phyloP scores from a whole-genome alignment of 768 basidiomycete genomes.

The Mycena albidolilacea region DNA sequence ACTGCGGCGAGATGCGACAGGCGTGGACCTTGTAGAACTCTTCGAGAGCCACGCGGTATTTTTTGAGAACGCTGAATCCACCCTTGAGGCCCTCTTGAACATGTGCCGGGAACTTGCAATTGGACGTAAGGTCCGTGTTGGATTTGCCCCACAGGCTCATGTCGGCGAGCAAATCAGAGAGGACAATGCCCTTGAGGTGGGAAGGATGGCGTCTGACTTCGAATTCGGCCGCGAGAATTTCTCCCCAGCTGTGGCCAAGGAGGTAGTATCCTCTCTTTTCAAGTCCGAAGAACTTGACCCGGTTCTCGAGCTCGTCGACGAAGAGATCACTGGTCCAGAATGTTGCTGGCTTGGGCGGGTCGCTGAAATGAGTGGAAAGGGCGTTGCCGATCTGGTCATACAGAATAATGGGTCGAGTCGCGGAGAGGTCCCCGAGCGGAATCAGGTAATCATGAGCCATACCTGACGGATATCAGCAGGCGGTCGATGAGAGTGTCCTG shows the following conservation, averaged over 20 bases:
- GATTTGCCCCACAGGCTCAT: constrained; percentile 46
- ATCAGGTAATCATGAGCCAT: constrained; percentile 58
- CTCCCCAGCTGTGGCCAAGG: constrained; percentile 73
- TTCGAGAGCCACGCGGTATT: constrained; percentile 27
- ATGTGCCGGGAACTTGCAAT: constrained; percentile 35
- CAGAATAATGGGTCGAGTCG: constrained; percentile 59
- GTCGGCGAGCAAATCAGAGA: constrained; percentile 50
- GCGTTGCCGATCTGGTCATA: constrained; percentile 68
- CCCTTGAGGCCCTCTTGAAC: constrained; percentile 33
- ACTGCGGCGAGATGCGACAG: constrained; percentile 42
- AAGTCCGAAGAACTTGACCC: constrained; percentile 56
- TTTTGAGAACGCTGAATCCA: constrained; percentile 7
- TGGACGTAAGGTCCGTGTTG: constrained; percentile 39
- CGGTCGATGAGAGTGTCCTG: not conserved
- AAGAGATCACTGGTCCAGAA: constrained; percentile 68
- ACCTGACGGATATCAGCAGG: constrained; percentile 43
- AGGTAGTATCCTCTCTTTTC: constrained; percentile 55
- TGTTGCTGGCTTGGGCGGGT: constrained; percentile 48
- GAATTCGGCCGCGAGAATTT: constrained; percentile 62
- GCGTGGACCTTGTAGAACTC: constrained; percentile 46
- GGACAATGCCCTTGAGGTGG: constrained; percentile 54
- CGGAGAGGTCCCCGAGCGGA: constrained; percentile 53
- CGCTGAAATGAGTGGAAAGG: constrained; percentile 57
- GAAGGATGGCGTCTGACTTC: constrained; percentile 54
- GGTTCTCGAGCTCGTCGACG: constrained; percentile 67